Percentiles rank a stretch among this genome's conserved stretches.
Conservation (phyloP, 1,284 basidiomycete species). For the Ganoderma multipileum region DNA sequence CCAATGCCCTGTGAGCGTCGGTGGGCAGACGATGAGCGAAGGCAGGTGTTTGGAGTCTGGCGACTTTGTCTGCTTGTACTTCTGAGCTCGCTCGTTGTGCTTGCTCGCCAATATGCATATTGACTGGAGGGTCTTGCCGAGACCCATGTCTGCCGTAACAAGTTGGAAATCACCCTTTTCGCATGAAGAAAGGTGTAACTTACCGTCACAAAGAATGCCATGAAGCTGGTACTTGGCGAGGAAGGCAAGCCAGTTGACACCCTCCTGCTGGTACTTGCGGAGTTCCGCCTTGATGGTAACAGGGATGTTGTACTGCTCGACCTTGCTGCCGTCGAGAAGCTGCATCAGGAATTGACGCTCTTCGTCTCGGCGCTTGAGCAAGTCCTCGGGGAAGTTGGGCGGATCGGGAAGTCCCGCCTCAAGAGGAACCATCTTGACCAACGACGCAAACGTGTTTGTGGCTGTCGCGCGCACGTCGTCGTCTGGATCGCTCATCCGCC, state of each 20-base stretch:
- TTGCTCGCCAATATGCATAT: slow-evolving; percentile 98
- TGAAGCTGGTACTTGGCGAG: slow-evolving; percentile 97
- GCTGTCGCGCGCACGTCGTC: slow-evolving; percentile 92
- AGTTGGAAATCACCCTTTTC: background rate
- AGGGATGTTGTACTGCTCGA: slow-evolving; percentile 90
- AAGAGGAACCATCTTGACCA: slow-evolving; percentile 99
- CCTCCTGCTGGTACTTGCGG: slow-evolving; percentile 97
- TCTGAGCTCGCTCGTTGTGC: slow-evolving; percentile 86
- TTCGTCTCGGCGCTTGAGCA: slow-evolving; percentile 86
- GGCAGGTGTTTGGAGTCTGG: slow-evolving; percentile 89
- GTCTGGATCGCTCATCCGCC: slow-evolving; percentile 96
- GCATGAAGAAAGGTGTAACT: slow-evolving; percentile 33
- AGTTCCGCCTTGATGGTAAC: slow-evolving; percentile 93
- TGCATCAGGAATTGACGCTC: slow-evolving; percentile 95
- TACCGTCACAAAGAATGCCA: slow-evolving; percentile 97
- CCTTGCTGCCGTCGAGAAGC: slow-evolving; percentile 93
- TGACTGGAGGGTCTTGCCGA: slow-evolving; percentile 98
- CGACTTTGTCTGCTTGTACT: slow-evolving; percentile 70
- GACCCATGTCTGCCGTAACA: slow-evolving; percentile 85
- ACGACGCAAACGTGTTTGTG: slow-evolving; percentile 95
- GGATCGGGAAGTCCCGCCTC: slow-evolving; percentile 98
- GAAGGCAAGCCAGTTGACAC: slow-evolving; percentile 99
- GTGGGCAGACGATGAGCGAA: slow-evolving; percentile 95
- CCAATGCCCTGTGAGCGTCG: slow-evolving; percentile 98
- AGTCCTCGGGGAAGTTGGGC: slow-evolving; percentile 87